Base-by-base conservation (phyloP, 2,329 filamentous ascomycete genomes). In the Trichoderma koningiopsis region DNA sequence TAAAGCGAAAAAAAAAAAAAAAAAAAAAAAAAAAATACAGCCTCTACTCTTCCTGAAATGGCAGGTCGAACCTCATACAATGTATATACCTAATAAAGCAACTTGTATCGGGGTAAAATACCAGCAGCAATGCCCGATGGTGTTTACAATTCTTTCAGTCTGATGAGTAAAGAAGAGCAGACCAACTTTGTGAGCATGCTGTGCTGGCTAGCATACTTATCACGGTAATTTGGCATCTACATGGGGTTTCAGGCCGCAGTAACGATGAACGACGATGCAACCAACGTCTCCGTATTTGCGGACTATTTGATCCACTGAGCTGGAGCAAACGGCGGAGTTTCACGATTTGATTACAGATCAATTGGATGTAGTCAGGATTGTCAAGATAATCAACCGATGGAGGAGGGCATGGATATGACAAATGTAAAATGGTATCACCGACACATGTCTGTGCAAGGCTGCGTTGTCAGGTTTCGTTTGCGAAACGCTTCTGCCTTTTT, bases 271-370 rank as follows among this genome's bases (percentile, higher is more conserved):
- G 10, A 27, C 31, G 5, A 49, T 33, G 37, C 22, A 33, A 53
- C 22, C 27, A 13, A 29, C 27, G 33, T 40, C 61, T 56, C 61
- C 49, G 49, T 64, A 16, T 55, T n/a, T 64, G 61, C 61, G 49
- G 61, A 56, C 56, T 64, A 14, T 16, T 37, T 35, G 61, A 56
- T 64, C 49, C 61, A 64, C 61, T 43, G 35, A n/a, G 24, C 27
- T 56, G 53, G 53, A 33, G 53, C 29, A 56, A 56, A 8, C 19
- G 31, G 61, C 61, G 61, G 61, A 55, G 61, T 63, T 63, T 29
- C 31, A 53, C 2, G 47, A 37, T 19, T 22, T 43, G 53, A 33
- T 33, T 49, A 49, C 47, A 24, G 47, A 47, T 19, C 24, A 19
- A 14, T 31, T n/a, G 4, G 27, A 16, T n/a, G 5, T 22, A 4